Conservation (phyloP, 768 basidiomycete genomes). For the Suillus weaverae region DNA sequence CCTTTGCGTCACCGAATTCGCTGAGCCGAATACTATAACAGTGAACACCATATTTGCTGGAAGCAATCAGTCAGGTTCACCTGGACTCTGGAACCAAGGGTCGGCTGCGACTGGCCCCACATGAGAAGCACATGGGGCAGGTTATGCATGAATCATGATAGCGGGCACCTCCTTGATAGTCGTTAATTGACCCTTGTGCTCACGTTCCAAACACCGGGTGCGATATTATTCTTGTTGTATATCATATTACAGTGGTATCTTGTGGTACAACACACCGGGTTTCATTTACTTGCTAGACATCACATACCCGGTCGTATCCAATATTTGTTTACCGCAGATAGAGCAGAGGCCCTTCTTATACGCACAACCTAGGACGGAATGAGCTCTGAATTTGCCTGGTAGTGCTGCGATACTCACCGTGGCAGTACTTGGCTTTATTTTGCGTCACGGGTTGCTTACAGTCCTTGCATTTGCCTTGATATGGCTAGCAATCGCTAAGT, state of each 20-base stretch:
- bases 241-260: slow-evolving; percentile 28
- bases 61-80: background rate
- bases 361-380: slow-evolving; percentile 63
- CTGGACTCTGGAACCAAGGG: background rate
- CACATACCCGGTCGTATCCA: slow-evolving; percentile 79
- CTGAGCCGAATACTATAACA: background rate
- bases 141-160: slow-evolving; percentile 24
- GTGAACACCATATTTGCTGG: background rate
- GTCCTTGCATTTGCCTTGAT: slow-evolving; percentile 84
- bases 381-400: slow-evolving; percentile 3
- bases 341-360: slow-evolving; percentile 86
- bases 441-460: slow-evolving; percentile 84
- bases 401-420: slow-evolving; percentile 53
- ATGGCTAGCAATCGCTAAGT: slow-evolving; percentile 52
- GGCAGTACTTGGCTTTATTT: slow-evolving; percentile 87
- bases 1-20: background rate
- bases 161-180: slow-evolving; percentile 22
- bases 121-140: slow-evolving; percentile 32
- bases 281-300: slow-evolving; percentile 76
- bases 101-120: slow-evolving; percentile 22
- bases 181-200: background rate
- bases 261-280: background rate
- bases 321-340: slow-evolving; percentile 84
- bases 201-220: slow-evolving; percentile 16
- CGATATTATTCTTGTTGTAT: slow-evolving; percentile 7